These are phyloP conservation scores for Ilex paraguariensis DNA, from an alignment of 305 asterid genomes.

Conservation along the genomic window DNA sequence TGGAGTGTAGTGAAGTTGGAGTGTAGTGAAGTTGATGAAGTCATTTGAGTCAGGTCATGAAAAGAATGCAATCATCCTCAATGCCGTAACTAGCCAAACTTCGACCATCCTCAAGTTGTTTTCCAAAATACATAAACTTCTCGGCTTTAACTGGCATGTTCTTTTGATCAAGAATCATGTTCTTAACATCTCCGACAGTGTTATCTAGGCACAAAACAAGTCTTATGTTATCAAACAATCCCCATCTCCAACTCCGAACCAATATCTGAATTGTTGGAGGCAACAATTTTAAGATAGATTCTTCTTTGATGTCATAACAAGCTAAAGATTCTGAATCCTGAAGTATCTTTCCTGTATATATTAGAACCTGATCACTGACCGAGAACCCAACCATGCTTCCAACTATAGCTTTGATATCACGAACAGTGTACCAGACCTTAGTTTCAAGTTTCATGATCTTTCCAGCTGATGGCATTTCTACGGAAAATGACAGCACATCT, in stretches of 20 bases:
- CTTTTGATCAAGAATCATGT: conserved; percentile 5
- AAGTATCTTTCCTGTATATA: conserved; percentile 8
- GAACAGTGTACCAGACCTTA: conserved; percentile 12
- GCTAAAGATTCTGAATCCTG: conserved; percentile 10
- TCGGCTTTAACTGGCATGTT: conserved; percentile 9
- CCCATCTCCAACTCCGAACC: not conserved
- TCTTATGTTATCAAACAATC: not conserved
- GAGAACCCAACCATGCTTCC: conserved; percentile 24
- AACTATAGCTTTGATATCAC: conserved; percentile 15
- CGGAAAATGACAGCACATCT: conserved; percentile 7
- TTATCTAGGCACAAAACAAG: conserved; percentile 8
- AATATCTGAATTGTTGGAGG: conserved; percentile 12
- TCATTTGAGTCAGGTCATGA: no score
- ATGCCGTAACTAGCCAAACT: no score
- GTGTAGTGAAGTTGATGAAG: no score
- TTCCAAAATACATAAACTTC: not conserved
- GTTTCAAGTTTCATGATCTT: conserved; percentile 10
- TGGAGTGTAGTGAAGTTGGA: no score
- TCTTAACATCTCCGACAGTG: conserved; percentile 12
- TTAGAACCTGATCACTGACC: conserved; percentile 5
- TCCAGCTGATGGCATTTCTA: conserved; percentile 12
- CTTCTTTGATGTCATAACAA: conserved; percentile 9
- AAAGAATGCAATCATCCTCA: no score
- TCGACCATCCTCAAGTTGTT: no score
- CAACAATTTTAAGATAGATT: conserved; percentile 14